Evolutionary conservation across 75 land plant species (phyloP).

Genomic region (Selaginella moellendorffii): DNA sequence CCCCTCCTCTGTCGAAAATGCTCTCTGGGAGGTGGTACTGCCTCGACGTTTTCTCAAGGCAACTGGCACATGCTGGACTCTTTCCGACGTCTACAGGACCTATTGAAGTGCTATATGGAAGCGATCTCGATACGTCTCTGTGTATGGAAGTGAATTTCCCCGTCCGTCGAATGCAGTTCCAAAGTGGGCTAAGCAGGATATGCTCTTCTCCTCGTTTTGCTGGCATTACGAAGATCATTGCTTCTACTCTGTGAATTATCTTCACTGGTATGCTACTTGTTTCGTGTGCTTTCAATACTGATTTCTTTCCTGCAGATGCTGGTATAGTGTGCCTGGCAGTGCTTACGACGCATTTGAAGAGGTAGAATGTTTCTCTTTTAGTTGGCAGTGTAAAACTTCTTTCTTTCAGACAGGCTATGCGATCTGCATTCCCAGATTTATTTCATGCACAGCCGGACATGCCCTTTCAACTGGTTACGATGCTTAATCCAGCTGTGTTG

Average conservation of each 20-base stretch:
- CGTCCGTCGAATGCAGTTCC: constrained; percentile 36
- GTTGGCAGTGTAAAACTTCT: too few species aligned
- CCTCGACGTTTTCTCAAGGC: constrained; percentile 72
- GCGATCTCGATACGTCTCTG: constrained; percentile 81
- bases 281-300: neutral
- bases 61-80: constrained; percentile 41
- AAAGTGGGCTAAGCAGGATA: constrained; percentile 31
- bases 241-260: constrained; percentile 92
- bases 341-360: constrained; percentile 79
- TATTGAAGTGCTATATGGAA: constrained; percentile 90
- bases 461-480: constrained; percentile 92
- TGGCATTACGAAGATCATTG: constrained; percentile 99
- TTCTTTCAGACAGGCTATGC: constrained; percentile 81
- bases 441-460: constrained; percentile 97
- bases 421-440: constrained; percentile 64
- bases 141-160: constrained; percentile 97
- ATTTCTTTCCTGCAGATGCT: constrained; percentile 62
- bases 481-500: constrained; percentile 87
- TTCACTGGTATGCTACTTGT: constrained; percentile 84
- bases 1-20: constrained; percentile 63
- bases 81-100: constrained; percentile 58
- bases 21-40: constrained; percentile 95
- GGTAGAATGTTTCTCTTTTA: constrained; percentile 50
- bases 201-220: constrained; percentile 95
- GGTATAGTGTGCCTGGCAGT: constrained; percentile 97